Evolutionary conservation across 257 asterid genomes (phyloP), one percentile per base, ranked within the genome.

Genomic region (Asclepias syriaca): DNA sequence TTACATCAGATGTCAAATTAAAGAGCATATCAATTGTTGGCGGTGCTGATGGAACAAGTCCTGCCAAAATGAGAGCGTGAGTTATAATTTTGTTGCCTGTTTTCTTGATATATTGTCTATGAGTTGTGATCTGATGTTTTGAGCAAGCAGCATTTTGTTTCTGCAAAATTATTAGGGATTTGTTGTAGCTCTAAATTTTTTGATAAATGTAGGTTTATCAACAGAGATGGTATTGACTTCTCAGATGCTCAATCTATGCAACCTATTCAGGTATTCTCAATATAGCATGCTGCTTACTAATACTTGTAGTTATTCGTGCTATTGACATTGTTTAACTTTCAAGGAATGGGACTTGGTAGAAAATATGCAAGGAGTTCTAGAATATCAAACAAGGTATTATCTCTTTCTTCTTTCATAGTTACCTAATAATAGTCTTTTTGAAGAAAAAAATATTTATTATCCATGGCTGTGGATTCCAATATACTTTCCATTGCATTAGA

Each of bases 341-440:
- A 77, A 94, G 99, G 99, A 94, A 86, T 94, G 99, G 99, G 99
- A 94, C 71, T 81, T 94, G 84, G 95, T 68, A 7, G 97, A 94
- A 80, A 94, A 94, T 73, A 78, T 94, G 60, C 89, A 94, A 79
- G 97, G 99, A 77, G 90, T 86, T 75, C 67, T 94, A 74, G 99
- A 94, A 70, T 94, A 87, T 82, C 99, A 94, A 81, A 94, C 97
- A 43, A 91, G 99, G 97, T 94, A 80, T 75, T 54, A 34, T 43
- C 34, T 39, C 9, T 79, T 75, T 70, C 56, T 65, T 66, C 37
- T 66, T 80, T 63, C 73, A 27, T 5, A 48, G 11, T 13, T 74
- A 18, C 24, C 16, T 24, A 11, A 6, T 21, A 1, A 65, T 65
- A 0, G 53, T 22, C 19, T 58, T 8, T 29, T 0, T 37, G 27